Percentiles rank a stretch among this genome's conserved stretches.
These are phyloP conservation scores for Eucalyptus polyanthemos DNA, from an alignment of 345 rosid genomes.

Conservation along the genomic window DNA sequence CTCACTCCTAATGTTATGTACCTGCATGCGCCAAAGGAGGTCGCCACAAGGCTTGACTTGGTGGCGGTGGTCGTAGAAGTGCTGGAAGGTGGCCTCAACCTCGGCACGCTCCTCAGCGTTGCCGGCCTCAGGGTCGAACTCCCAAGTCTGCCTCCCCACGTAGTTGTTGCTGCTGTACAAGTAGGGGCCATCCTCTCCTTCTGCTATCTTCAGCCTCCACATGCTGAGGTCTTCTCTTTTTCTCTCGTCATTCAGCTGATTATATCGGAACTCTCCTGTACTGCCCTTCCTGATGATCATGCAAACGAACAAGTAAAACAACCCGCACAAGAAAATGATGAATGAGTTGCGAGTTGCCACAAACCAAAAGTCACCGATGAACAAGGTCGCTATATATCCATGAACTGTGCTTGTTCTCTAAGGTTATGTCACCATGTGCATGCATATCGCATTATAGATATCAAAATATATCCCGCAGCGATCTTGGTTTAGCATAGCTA, in stretches of 20 bases:
- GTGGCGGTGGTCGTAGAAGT: constrained; percentile 4
- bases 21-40: constrained; percentile 13
- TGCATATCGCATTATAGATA: not conserved
- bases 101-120: not conserved
- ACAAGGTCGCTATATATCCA: not conserved
- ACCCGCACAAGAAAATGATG: not conserved
- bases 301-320: not conserved
- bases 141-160: constrained; percentile 10
- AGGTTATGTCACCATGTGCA: not conserved
- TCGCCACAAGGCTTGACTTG: not conserved
- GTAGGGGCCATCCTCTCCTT: not conserved
- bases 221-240: not conserved
- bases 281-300: not conserved
- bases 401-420: not conserved
- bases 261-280: not conserved
- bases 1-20: not conserved
- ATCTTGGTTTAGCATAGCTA: not conserved
- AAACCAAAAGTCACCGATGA: not conserved
- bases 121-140: constrained; percentile 2
- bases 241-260: not conserved
- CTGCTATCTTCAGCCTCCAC: constrained; percentile 21
- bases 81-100: not conserved
- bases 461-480: not conserved
- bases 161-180: constrained; percentile 3
- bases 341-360: not conserved